phyloP scores from a whole-genome alignment of 306 rosid genomes.

The Biancaea sappan region DNA sequence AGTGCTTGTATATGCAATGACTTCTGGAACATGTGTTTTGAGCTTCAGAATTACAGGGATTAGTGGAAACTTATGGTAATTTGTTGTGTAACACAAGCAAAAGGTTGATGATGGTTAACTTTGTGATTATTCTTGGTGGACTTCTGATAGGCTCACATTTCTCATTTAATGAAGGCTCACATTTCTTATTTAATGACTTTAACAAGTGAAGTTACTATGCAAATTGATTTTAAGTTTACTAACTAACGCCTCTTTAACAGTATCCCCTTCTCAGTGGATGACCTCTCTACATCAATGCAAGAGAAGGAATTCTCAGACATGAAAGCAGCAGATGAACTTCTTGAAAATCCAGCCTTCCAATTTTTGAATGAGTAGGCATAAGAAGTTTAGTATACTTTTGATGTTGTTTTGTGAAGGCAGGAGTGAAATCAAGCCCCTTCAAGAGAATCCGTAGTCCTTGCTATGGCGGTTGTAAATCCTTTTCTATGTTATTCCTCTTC shows the following conservation, averaged over 20 bases:
- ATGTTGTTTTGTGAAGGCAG: slow-evolving; percentile 39
- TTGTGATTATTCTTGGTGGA: neutral
- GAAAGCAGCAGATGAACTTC: slow-evolving; percentile 81
- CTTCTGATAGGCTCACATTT: no score
- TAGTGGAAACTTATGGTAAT: neutral
- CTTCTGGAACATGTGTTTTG: slow-evolving; percentile 8
- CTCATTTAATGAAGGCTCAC: no score
- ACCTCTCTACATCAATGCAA: slow-evolving; percentile 81
- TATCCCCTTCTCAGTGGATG: slow-evolving; percentile 97
- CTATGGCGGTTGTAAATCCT: slow-evolving; percentile 62
- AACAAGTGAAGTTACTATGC: neutral
- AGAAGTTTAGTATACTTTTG: slow-evolving; percentile 43
- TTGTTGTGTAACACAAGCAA: neutral
- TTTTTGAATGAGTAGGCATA: slow-evolving; percentile 87
- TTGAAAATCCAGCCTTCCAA: slow-evolving; percentile 87
- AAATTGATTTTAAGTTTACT: neutral
- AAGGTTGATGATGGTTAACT: slow-evolving; percentile 13
- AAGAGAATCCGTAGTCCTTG: slow-evolving; percentile 35
- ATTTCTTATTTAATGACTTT: no score
- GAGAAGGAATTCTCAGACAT: slow-evolving; percentile 88
- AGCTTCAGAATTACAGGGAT: slow-evolving; percentile 9
- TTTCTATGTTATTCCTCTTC: slow-evolving; percentile 32
- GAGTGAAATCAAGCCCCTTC: slow-evolving; percentile 34
- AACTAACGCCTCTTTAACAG: slow-evolving; percentile 49
- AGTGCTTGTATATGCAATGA: slow-evolving; percentile 32